These are phyloP conservation scores for Sporisorium graminicola DNA, from an alignment of 1,284 basidiomycete genomes.

Conservation along the genomic window DNA sequence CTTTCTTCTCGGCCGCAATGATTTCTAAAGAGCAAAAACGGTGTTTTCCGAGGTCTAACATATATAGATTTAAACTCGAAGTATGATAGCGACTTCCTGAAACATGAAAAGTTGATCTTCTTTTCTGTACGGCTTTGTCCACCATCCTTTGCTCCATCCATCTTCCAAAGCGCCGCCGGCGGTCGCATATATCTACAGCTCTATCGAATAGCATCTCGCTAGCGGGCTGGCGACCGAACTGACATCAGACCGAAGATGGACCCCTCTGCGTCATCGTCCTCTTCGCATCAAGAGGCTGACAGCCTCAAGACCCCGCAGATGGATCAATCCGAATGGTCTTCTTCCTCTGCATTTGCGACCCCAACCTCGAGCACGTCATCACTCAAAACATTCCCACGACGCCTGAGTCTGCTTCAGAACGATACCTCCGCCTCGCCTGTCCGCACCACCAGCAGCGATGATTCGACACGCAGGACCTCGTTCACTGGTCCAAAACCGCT, in stretches of 20 bases:
- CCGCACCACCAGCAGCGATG: constrained; percentile 8
- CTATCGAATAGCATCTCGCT: neutral
- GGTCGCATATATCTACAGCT: constrained; percentile 11
- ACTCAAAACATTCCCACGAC: constrained; percentile 23
- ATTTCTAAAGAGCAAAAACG: no score
- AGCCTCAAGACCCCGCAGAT: constrained; percentile 30
- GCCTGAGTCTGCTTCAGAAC: constrained; percentile 29
- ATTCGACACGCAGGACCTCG: constrained; percentile 19
- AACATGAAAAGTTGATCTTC: neutral
- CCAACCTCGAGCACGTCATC: constrained; percentile 21
- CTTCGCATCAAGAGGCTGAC: constrained; percentile 12
- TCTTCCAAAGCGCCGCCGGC: constrained; percentile 22
- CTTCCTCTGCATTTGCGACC: constrained; percentile 15
- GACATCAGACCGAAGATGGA: neutral
- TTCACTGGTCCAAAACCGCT: constrained; percentile 26
- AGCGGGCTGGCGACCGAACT: constrained; percentile 35
- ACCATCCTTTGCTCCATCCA: neutral
- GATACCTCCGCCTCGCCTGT: constrained; percentile 18
- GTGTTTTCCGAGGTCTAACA: no score
- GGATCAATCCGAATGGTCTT: constrained; percentile 14
- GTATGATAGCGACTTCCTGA: no score
- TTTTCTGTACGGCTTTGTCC: neutral
- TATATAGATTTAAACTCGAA: no score
- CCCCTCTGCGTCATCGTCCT: constrained; percentile 3
- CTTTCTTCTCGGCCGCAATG: constrained; percentile 20